Conservation (phyloP, 257 asterid species). For the Nicotiana noctiflora region DNA sequence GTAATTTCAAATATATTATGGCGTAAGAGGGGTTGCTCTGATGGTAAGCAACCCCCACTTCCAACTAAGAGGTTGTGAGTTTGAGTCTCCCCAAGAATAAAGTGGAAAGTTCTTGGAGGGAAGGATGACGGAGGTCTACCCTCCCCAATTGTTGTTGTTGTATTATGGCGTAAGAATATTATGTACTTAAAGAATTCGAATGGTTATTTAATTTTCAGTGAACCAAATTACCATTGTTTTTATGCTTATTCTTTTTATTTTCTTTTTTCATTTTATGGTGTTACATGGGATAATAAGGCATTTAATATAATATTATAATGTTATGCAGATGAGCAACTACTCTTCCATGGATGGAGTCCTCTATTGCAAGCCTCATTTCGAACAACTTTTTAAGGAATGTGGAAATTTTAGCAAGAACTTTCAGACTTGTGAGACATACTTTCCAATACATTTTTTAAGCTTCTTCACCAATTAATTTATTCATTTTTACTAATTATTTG, state of each 20-base stretch:
- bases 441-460: background rate
- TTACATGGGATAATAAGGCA: background rate
- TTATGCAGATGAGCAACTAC: conserved; percentile 50
- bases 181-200: background rate
- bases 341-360: conserved; percentile 51
- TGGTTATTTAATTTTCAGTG: background rate
- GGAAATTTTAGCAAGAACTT: conserved; percentile 29
- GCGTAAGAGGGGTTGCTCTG: too few species aligned
- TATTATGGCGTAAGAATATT: too few species aligned
- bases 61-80: too few species aligned
- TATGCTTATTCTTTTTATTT: background rate
- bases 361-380: conserved; percentile 29
- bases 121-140: too few species aligned
- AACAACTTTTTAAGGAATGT: conserved; percentile 24
- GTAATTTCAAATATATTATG: too few species aligned
- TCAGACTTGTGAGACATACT: conserved; percentile 7
- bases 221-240: background rate
- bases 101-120: too few species aligned
- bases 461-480: background rate
- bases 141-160: too few species aligned
- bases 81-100: too few species aligned
- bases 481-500: background rate
- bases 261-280: too few species aligned
- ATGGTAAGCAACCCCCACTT: too few species aligned
- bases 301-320: background rate